Evolutionary conservation across 1,284 basidiomycete genomes (phyloP), one percentile per base, ranked within the genome.

Genomic region (Meripilus lineatus): DNA sequence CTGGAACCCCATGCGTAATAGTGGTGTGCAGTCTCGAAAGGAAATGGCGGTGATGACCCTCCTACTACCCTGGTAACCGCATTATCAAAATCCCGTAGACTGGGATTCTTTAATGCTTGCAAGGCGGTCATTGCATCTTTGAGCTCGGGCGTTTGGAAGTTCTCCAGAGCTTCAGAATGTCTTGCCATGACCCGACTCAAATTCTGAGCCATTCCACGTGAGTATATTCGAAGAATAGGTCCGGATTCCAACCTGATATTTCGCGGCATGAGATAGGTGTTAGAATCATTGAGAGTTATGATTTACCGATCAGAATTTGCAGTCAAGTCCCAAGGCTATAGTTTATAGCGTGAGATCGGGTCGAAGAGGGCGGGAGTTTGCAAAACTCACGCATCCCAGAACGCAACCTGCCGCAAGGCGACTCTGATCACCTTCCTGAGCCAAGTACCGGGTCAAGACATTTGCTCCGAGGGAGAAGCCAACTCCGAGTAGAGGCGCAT

Each of bases 391-490:
- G 64, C 89, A 91, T 54, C 79, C 93, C 22, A 98, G 68, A 17
- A 81, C 81, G 61, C 87, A 83, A 21, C 79, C 93, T 1, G 85
- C 80, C 37, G 70, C 71, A 15, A 99, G 67, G n/a, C 91, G 79
- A 48, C 84, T 87, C 7, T 70, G 58, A n/a, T 77, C 73, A 7
- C 88, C 88, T 59, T 94, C 87, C 64, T 96, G 85, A 5, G 89
- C 93, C 39, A 95, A 69, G 64, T 96, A 97, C 50, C 91, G 79
- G n/a, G 90, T 86, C 50, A 99, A 68, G 33, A 98, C 85, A 57
- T 92, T 91, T 30, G 93, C 91, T 40, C 95, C 96, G 37, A 99
- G 79, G 3, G 92, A 96, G 69, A 97, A 99, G 5, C 93, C 93
- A 22, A 96, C 68, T 10, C 90, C 95, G 25, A 94, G 69, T 32